Evolutionary conservation across 1,284 basidiomycete species (phyloP), one percentile per base, ranked within the genome.

Genomic region (Boletus albobrunnescens): DNA sequence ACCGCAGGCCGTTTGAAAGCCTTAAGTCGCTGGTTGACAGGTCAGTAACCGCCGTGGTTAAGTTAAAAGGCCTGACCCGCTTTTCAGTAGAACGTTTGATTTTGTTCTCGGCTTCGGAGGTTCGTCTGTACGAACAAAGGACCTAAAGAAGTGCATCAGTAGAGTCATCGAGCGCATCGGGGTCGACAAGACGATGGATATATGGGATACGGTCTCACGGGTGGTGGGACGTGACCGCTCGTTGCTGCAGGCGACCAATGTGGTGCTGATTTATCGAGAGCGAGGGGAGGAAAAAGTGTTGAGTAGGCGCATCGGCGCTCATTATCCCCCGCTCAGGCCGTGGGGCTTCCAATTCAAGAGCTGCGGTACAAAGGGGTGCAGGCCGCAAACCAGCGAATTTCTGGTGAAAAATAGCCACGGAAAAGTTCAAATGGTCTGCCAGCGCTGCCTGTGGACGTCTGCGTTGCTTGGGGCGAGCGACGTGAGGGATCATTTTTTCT

Each of bases 81-180:
- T 5, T 13, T 26, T 1, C 23, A 24, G 23, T 17, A 1, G 22
- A 2, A n/a, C 14, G n/a, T 37, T 37, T 26, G 36, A 37, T n/a
- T 30, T 37, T 26, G 23, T 37, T 11, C 22, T 37, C 1, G 23
- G n/a, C 14, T 37, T 37, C 17, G 36, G 23, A 3, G 36, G 23
- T 4, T 11, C n/a, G 3, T 24, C 8, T 1, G 13, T 14, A 1
- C 3, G 8, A 2, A 1, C 6, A 4, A 23, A 4, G 2, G 14
- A n/a, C 8, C 10, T 37, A 7, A 16, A 13, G 11, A 37, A 37
- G 11, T 24, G n/a, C 8, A 17, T 37, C 4, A 37, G 23, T 10
- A 10, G 22, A 16, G 13, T 14, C 7, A 6, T 30, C 28, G n/a
- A 30, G 13, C 0, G 28, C 14, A 30, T 30, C 7, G 14, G 36